A percentile compares a stretch with the other conserved stretches of the same genome.
Conservation (phyloP, 768 basidiomycete species). For the Clavulina sp. region DNA sequence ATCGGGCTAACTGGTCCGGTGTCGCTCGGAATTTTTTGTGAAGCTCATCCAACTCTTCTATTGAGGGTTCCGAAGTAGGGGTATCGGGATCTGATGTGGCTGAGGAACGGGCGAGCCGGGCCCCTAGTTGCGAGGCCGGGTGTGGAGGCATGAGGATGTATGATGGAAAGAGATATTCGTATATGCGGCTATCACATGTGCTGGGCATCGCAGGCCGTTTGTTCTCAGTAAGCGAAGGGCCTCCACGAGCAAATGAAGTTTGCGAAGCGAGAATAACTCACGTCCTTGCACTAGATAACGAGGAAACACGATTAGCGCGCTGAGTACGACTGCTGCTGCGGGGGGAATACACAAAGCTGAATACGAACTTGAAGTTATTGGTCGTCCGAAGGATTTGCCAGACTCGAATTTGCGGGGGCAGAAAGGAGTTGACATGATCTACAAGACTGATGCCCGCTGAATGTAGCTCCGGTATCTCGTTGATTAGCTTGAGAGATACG, state of each 20-base stretch:
- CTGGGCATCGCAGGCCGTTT: slow-evolving; percentile 23
- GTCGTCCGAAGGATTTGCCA: slow-evolving; percentile 62
- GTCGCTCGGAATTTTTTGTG: slow-evolving; percentile 14
- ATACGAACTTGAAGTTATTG: slow-evolving; percentile 22
- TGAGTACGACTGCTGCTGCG: no score
- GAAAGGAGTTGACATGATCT: slow-evolving; percentile 57
- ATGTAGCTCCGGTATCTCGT: slow-evolving; percentile 46
- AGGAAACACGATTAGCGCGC: background rate
- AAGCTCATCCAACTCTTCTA: background rate
- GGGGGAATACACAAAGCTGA: no score
- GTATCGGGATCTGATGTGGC: background rate
- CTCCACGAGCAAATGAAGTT: background rate
- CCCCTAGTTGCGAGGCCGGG: slow-evolving; percentile 25
- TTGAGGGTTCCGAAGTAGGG: background rate
- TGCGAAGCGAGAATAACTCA: background rate
- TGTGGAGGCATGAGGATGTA: slow-evolving; percentile 85
- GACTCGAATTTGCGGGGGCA: slow-evolving; percentile 85
- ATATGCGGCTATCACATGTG: slow-evolving; percentile 86
- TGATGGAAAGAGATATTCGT: slow-evolving; percentile 92
- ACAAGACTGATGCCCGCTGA: slow-evolving; percentile 32
- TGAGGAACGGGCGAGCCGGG: background rate
- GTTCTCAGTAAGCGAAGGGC: background rate
- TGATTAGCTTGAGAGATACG: slow-evolving; percentile 82
- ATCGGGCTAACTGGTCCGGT: slow-evolving; percentile 31
- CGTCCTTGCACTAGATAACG: slow-evolving; percentile 1